A percentile compares a stretch with the other conserved stretches of the same genome.
Conservation (phyloP, 495 filamentous ascomycete genomes). For the Cairneyella variabilis region DNA sequence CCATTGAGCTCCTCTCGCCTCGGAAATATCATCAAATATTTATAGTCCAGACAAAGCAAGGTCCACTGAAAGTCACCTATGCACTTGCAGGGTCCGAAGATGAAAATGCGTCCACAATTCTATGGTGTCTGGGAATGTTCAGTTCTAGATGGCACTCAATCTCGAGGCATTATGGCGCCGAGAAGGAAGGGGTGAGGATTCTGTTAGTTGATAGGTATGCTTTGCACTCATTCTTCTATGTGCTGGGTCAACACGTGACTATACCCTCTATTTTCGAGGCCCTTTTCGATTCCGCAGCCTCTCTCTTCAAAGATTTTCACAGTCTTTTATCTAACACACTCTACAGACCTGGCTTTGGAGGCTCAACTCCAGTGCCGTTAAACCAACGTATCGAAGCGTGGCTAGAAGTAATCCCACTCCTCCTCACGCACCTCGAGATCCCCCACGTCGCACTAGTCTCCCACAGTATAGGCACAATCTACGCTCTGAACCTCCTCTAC, state of each 20-base stretch:
- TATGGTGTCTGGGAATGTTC: slow-evolving; percentile 22
- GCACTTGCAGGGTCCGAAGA: slow-evolving; percentile 12
- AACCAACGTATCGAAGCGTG: slow-evolving; percentile 35
- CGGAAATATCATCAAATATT: slow-evolving; percentile 18
- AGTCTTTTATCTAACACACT: background rate
- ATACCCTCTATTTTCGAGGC: background rate
- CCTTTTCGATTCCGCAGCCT: background rate
- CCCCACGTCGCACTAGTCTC: slow-evolving; percentile 36
- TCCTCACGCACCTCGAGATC: slow-evolving; percentile 37
- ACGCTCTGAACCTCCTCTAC: slow-evolving; percentile 39
- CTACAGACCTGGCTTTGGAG: slow-evolving; percentile 37
- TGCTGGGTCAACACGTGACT: background rate
- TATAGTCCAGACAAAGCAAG: slow-evolving; percentile 19
- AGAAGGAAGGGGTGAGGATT: slow-evolving; percentile 18
- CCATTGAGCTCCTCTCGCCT: slow-evolving; percentile 9
- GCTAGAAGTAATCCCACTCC: slow-evolving; percentile 39
- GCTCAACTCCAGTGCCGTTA: slow-evolving; percentile 38
- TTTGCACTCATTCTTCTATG: background rate
- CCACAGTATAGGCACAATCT: slow-evolving; percentile 46
- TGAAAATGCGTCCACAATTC: slow-evolving; percentile 18
- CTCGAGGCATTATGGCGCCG: slow-evolving; percentile 6
- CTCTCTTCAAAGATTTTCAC: background rate
- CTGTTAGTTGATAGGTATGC: slow-evolving; percentile 21
- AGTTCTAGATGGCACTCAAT: slow-evolving; percentile 8
- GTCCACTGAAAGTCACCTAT: slow-evolving; percentile 20